Conservation (phyloP, 257 asterid species). For the Marsdenia floribunda region DNA sequence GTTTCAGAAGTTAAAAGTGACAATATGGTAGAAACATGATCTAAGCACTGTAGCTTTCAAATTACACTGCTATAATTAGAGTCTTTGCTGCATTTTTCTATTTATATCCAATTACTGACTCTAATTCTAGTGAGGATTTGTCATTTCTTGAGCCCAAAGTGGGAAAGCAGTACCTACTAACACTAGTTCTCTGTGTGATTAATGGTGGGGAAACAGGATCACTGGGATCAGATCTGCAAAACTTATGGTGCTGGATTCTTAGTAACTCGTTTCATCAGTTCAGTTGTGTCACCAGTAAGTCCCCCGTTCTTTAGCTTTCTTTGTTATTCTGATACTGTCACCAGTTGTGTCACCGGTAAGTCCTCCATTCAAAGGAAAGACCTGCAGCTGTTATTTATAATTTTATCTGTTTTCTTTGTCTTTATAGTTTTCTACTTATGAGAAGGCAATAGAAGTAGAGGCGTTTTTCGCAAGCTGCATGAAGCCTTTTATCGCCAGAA, state of each 20-base stretch:
- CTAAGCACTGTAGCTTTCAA: background rate
- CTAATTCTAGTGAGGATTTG: background rate
- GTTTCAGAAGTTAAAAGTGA: background rate
- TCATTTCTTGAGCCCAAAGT: background rate
- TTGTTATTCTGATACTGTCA: background rate
- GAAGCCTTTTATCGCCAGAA: conserved; percentile 79
- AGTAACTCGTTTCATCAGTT: conserved; percentile 63
- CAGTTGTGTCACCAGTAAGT: conserved; percentile 77
- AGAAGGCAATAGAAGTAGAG: conserved; percentile 70
- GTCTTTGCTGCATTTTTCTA: background rate
- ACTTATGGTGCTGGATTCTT: conserved; percentile 87
- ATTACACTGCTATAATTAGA: background rate
- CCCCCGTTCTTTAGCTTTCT: conserved; percentile 3
- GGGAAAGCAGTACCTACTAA: background rate
- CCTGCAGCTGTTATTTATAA: background rate
- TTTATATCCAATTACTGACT: background rate
- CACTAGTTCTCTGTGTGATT: background rate
- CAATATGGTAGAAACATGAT: background rate
- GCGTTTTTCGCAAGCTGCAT: conserved; percentile 66
- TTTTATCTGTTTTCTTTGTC: conserved; percentile 2
- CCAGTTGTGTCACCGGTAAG: conserved; percentile 78
- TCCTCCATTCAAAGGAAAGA: conserved; percentile 6
- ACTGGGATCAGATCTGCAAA: conserved; percentile 70
- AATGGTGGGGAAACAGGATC: conserved; percentile 41
- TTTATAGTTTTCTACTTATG: conserved; percentile 60